phyloP scores from a whole-genome alignment of 495 filamentous ascomycete species.

The Neurospora pannonica region DNA sequence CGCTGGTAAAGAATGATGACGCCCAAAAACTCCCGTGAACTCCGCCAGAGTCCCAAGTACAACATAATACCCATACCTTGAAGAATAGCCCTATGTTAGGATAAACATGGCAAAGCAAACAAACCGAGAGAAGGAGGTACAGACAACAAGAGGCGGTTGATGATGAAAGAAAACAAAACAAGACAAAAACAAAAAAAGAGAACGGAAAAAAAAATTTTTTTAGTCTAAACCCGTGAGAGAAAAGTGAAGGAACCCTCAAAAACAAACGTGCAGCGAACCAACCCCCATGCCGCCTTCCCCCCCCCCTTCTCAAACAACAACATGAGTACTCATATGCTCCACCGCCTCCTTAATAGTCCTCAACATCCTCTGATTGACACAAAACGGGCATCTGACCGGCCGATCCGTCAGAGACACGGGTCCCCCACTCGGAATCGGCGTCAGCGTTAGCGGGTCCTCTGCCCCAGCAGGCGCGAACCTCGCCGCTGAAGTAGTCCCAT shows the following conservation, averaged over 20 bases:
- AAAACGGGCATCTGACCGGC: conserved; percentile 47
- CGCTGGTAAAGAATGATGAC: neutral
- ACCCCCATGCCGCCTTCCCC: too few species aligned
- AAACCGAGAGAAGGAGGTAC: too few species aligned
- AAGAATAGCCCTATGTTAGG: too few species aligned
- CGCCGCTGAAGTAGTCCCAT: conserved; percentile 11
- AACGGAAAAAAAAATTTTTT: too few species aligned
- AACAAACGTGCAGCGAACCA: neutral
- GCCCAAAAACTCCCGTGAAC: neutral
- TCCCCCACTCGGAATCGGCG: conserved; percentile 37
- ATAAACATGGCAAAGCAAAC: too few species aligned
- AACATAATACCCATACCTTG: too few species aligned
- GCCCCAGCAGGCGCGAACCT: conserved; percentile 7
- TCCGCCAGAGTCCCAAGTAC: neutral
- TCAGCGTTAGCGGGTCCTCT: conserved; percentile 34
- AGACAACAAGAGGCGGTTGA: neutral
- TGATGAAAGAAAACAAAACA: neutral
- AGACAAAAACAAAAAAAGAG: neutral
- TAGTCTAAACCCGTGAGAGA: neutral
- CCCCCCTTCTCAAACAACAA: conserved; percentile 43
- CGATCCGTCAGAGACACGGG: conserved; percentile 35
- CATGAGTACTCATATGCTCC: conserved; percentile 50
- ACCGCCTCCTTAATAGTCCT: conserved; percentile 48
- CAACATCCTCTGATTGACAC: conserved; percentile 47
- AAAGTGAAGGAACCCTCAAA: neutral